These are phyloP conservation scores for Candida namnaoensis DNA, from an alignment of 805 yeast genomes.

Conservation along the genomic window DNA sequence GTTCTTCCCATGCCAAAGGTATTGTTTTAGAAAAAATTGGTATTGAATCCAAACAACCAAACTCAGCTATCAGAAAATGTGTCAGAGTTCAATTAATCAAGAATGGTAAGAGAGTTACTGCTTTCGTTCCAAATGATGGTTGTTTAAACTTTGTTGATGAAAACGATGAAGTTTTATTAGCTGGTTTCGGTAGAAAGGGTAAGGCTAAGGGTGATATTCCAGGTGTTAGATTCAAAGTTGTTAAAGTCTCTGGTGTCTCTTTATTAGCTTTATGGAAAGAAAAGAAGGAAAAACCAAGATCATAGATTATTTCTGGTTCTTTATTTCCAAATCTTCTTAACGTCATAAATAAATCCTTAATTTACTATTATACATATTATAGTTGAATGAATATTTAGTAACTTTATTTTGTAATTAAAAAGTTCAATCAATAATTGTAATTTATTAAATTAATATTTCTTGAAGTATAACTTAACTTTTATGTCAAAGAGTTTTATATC, in stretches of 20 bases:
- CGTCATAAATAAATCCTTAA: neutral
- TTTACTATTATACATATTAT: conserved; percentile 2
- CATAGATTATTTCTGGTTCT: conserved; percentile 35
- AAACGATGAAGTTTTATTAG: conserved; percentile 98
- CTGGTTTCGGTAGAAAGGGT: conserved; percentile 99
- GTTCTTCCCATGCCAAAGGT: conserved; percentile 99
- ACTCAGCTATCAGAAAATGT: conserved; percentile 99
- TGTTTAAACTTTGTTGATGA: conserved; percentile 99
- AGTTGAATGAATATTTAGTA: conserved; percentile 10
- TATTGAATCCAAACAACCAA: conserved; percentile 99
- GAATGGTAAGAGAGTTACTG: conserved; percentile 99
- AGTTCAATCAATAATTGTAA: neutral
- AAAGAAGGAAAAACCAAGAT: conserved; percentile 99
- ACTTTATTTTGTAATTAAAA: conserved; percentile 5
- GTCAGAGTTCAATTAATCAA: conserved; percentile 99
- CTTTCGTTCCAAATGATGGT: conserved; percentile 99
- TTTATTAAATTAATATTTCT: neutral
- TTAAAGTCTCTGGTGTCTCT: conserved; percentile 99
- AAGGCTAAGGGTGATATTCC: conserved; percentile 99
- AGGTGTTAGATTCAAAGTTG: conserved; percentile 99
- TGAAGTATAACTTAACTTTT: too few species aligned
- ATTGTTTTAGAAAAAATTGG: conserved; percentile 99
- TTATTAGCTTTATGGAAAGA: conserved; percentile 99
- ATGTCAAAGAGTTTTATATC: too few species aligned
- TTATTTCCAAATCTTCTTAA: neutral